These are phyloP conservation scores for Linum tenue DNA, from an alignment of 345 rosid genomes.

Conservation along the genomic window DNA sequence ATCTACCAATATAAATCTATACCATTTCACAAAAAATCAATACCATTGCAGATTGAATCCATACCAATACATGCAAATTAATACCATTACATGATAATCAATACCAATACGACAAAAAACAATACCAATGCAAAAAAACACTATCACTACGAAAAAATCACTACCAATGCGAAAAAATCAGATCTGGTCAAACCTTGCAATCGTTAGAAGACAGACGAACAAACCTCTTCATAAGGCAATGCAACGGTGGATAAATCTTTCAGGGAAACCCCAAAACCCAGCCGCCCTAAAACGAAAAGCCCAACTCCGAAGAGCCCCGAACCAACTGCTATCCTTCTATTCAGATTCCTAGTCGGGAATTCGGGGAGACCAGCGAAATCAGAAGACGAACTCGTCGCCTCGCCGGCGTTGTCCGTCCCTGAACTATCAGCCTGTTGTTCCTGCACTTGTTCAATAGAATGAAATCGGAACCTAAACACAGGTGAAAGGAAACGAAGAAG, in stretches of 20 bases:
- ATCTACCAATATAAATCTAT: too few relatives aligned
- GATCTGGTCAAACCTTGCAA: neutral
- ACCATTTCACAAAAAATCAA: too few relatives aligned
- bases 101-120: too few relatives aligned
- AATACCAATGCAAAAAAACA: too few relatives aligned
- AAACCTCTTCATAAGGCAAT: constrained; percentile 64
- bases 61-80: too few relatives aligned
- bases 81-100: too few relatives aligned
- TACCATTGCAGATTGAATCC: too few relatives aligned
- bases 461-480: too few relatives aligned
- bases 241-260: constrained; percentile 67
- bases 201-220: neutral
- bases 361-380: constrained; percentile 38
- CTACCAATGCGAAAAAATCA: too few relatives aligned
- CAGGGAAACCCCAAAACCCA: constrained; percentile 71
- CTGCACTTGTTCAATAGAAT: constrained; percentile 23
- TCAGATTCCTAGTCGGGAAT: constrained; percentile 52
- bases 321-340: constrained; percentile 42
- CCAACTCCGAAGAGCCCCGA: constrained; percentile 48
- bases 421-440: constrained; percentile 27
- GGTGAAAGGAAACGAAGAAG: too few relatives aligned
- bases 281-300: constrained; percentile 47
- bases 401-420: constrained; percentile 10
- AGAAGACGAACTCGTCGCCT: constrained; percentile 17
- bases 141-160: too few relatives aligned